Conservation (phyloP, 1,284 basidiomycete species). For the Ustilago nuda region DNA sequence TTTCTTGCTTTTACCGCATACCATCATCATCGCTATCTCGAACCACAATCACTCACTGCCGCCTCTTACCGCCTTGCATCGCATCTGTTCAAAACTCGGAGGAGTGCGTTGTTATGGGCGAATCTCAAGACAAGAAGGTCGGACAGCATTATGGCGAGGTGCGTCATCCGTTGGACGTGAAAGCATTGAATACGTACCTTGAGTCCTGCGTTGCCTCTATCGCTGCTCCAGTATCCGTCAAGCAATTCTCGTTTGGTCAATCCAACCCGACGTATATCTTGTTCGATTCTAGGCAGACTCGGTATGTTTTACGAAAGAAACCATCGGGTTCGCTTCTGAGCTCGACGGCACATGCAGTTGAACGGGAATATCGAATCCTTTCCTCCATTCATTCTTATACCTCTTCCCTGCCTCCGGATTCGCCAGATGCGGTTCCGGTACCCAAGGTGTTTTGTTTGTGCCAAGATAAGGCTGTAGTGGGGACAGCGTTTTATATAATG, state of each 20-base stretch:
- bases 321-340: conserved; percentile 88
- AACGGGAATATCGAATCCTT: conserved; percentile 88
- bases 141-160: conserved; percentile 58
- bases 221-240: conserved; percentile 78
- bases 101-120: neutral
- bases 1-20: neutral
- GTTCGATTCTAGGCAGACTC: conserved; percentile 72
- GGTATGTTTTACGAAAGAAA: conserved; percentile 91
- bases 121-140: conserved; percentile 23
- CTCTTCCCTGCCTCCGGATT: conserved; percentile 4
- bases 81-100: neutral
- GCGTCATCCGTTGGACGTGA: conserved; percentile 51
- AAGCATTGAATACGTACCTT: conserved; percentile 74
- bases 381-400: conserved; percentile 71
- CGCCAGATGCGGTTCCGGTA: conserved; percentile 77
- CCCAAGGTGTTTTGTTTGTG: conserved; percentile 85
- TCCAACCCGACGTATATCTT: conserved; percentile 96
- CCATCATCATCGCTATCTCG: neutral
- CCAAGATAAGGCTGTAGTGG: conserved; percentile 78
- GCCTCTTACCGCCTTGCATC: neutral
- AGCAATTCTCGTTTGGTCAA: conserved; percentile 82
- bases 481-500: conserved; percentile 95
- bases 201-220: conserved; percentile 74
- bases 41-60: neutral
- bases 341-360: conserved; percentile 90